These are phyloP conservation scores for Yamadazyma aaseri DNA, from an alignment of 1,139 yeast genomes.

Conservation along the genomic window DNA sequence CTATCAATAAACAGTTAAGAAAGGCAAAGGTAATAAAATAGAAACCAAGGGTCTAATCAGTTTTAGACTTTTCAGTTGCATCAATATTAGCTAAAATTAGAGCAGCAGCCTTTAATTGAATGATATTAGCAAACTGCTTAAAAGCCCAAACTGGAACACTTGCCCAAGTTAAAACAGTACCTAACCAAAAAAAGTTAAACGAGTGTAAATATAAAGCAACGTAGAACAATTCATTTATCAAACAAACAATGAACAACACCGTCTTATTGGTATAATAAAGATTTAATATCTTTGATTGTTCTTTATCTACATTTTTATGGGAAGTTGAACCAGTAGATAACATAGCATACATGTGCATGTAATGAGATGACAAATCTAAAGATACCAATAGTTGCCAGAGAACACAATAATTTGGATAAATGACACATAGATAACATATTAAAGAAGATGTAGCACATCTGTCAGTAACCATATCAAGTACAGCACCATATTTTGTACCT, in stretches of 20 bases:
- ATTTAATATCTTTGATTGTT: conserved; percentile 69
- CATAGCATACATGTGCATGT: conserved; percentile 98
- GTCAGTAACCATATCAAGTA: conserved; percentile 98
- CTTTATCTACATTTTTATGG: conserved; percentile 80
- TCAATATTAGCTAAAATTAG: conserved; percentile 76
- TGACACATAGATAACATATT: conserved; percentile 77
- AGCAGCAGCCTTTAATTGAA: conserved; percentile 88
- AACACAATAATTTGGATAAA: conserved; percentile 65
- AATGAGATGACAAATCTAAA: conserved; percentile 90
- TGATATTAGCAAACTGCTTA: conserved; percentile 86
- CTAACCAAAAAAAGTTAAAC: conserved; percentile 63
- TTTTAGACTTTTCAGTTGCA: conserved; percentile 54
- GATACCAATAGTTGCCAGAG: conserved; percentile 86
- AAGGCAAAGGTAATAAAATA: not conserved
- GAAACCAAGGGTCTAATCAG: conserved; percentile 6
- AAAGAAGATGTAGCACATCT: conserved; percentile 93
- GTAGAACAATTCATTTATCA: conserved; percentile 89
- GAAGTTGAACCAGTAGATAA: conserved; percentile 73
- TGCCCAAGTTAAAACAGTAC: conserved; percentile 61
- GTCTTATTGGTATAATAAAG: conserved; percentile 84
- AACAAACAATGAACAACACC: conserved; percentile 85
- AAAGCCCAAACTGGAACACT: conserved; percentile 87
- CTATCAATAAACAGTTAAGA: no score
- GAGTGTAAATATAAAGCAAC: conserved; percentile 81
- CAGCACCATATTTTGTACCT: conserved; percentile 92